A percentile compares a stretch with the other conserved stretches of the same genome.
Evolutionary conservation across 1,139 yeast species (phyloP).

Genomic region (Taphrina pruni): DNA sequence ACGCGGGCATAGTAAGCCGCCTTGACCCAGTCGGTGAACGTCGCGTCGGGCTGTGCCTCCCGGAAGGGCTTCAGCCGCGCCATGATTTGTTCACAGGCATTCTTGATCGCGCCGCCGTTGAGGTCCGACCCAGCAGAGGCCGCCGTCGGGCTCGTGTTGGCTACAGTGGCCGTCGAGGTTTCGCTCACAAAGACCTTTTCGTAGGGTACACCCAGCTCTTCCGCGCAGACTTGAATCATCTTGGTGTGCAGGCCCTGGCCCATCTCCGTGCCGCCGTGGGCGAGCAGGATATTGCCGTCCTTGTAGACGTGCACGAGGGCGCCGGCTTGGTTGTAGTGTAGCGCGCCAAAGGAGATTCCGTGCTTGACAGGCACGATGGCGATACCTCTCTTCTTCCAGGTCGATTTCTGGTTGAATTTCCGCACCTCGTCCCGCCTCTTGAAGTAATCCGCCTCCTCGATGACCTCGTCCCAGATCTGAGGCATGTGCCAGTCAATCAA

Average conservation of each 20-base stretch:
- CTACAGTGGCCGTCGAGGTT: constrained; percentile 57
- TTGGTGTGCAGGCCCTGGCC: constrained; percentile 60
- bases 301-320: constrained; percentile 58
- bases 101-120: constrained; percentile 58
- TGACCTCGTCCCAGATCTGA: constrained; percentile 52
- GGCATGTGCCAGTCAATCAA: constrained; percentile 55
- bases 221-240: constrained; percentile 57
- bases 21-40: constrained; percentile 54
- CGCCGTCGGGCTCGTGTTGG: constrained; percentile 58
- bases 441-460: constrained; percentile 52
- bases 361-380: constrained; percentile 58
- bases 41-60: constrained; percentile 52
- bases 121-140: constrained; percentile 58
- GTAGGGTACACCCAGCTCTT: constrained; percentile 54
- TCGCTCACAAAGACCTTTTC: constrained; percentile 56
- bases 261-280: constrained; percentile 60
- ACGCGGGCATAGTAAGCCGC: constrained; percentile 57
- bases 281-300: constrained; percentile 56
- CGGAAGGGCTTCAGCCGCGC: constrained; percentile 54
- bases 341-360: constrained; percentile 58
- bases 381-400: constrained; percentile 58
- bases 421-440: constrained; percentile 52
- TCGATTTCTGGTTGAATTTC: constrained; percentile 53
- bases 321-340: constrained; percentile 57
- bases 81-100: constrained; percentile 57